These are phyloP conservation scores for Lasiosphaeria hispida DNA, from an alignment of 495 filamentous ascomycete genomes.

Conservation along the genomic window DNA sequence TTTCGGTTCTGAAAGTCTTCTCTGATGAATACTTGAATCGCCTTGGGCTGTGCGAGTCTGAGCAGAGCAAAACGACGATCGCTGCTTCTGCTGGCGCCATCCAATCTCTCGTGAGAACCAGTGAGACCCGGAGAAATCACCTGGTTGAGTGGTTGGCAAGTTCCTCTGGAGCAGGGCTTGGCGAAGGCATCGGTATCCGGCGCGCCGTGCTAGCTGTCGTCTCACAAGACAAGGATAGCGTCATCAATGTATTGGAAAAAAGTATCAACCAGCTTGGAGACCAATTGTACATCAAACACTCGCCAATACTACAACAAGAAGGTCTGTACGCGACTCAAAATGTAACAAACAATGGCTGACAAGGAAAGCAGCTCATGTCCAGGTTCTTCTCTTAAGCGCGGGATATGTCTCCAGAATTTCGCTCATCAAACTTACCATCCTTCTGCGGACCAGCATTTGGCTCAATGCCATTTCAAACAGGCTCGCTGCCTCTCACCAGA, in stretches of 20 bases:
- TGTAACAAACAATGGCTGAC: slow-evolving; percentile 29
- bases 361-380: slow-evolving; percentile 59
- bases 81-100: slow-evolving; percentile 50
- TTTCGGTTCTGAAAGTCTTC: slow-evolving; percentile 57
- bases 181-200: slow-evolving; percentile 58
- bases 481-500: slow-evolving; percentile 68
- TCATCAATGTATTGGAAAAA: slow-evolving; percentile 62
- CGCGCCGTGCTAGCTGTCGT: slow-evolving; percentile 65
- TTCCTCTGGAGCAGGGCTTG: slow-evolving; percentile 63
- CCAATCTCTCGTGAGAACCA: slow-evolving; percentile 32
- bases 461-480: slow-evolving; percentile 82
- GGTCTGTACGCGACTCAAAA: slow-evolving; percentile 45
- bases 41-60: slow-evolving; percentile 28
- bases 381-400: slow-evolving; percentile 72
- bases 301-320: slow-evolving; percentile 80
- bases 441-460: slow-evolving; percentile 69
- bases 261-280: slow-evolving; percentile 75
- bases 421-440: slow-evolving; percentile 56
- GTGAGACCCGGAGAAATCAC: slow-evolving; percentile 44
- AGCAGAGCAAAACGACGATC: slow-evolving; percentile 35
- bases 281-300: slow-evolving; percentile 80
- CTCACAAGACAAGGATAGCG: slow-evolving; percentile 48
- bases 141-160: slow-evolving; percentile 68
- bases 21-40: slow-evolving; percentile 52
- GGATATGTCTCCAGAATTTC: slow-evolving; percentile 68